Percentiles rank a stretch among this genome's conserved stretches.
Evolutionary conservation across 371 early-diverging fungal species (phyloP).

Genomic region (Thermomucor indicae-seudaticae): DNA sequence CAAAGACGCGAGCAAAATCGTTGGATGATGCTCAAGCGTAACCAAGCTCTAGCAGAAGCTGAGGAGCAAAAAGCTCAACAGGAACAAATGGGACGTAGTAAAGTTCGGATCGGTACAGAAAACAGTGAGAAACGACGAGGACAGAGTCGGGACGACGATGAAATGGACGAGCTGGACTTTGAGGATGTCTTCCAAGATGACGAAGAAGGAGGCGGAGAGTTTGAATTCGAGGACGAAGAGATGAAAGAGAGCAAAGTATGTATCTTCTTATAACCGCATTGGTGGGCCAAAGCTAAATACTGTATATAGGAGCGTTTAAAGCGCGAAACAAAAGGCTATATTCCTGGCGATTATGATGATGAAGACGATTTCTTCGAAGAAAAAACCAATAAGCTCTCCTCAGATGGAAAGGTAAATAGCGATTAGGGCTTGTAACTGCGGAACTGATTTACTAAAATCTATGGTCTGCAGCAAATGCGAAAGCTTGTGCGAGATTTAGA

Average conservation of each 20-base stretch:
- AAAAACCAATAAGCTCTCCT: slow-evolving; percentile 20
- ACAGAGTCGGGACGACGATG: slow-evolving; percentile 20
- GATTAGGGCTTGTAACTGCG: too few species aligned
- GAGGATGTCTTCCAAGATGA: slow-evolving; percentile 62
- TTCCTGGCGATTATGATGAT: slow-evolving; percentile 11
- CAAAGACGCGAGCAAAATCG: slow-evolving; percentile 57
- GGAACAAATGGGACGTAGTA: slow-evolving; percentile 2
- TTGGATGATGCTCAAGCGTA: slow-evolving; percentile 72
- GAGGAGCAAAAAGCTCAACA: slow-evolving; percentile 12
- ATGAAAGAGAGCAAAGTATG: slow-evolving; percentile 48
- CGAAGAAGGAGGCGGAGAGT: slow-evolving; percentile 75
- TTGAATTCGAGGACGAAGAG: slow-evolving; percentile 63
- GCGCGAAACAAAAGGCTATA: slow-evolving; percentile 34
- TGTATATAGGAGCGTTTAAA: slow-evolving; percentile 29
- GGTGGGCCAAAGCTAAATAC: neutral
- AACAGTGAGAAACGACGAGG: slow-evolving; percentile 1
- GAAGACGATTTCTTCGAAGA: slow-evolving; percentile 13
- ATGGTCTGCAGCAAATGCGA: slow-evolving; percentile 51
- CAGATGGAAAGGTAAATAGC: slow-evolving; percentile 40
- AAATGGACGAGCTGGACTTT: slow-evolving; percentile 53
- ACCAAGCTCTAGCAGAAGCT: slow-evolving; percentile 5
- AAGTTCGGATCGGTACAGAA: slow-evolving; percentile 5
- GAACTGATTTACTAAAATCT: neutral
- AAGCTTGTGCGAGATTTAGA: slow-evolving; percentile 72
- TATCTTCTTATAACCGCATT: slow-evolving; percentile 7